Base-by-base conservation (phyloP, 2,329 filamentous ascomycete genomes). In the Cladophialophora yegresii region DNA sequence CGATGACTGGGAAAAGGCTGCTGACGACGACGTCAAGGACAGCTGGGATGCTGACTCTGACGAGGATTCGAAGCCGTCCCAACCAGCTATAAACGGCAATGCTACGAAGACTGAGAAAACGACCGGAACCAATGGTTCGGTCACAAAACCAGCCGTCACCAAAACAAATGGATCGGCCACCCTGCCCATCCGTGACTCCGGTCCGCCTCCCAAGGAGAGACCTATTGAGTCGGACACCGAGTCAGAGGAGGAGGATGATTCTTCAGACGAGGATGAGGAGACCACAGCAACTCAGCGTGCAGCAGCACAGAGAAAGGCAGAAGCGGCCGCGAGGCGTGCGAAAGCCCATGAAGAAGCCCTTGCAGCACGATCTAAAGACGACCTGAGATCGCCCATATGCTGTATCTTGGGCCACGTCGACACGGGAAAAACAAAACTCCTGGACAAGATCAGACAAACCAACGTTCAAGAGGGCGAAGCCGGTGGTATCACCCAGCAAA, bases 351-450 rank as follows among this genome's bases (percentile, higher is more conserved):
- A 97, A 78, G 93, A 92, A 67, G 95, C 95, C 20, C 79, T 97
- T 75, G 93, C 92, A 51, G 93, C 93, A 55, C 87, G 92, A 67
- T 98, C 93, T 23, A 92, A 91, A 79, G 93, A 99, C 76, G 89
- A 99, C 78, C 86, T 99, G 62, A 92, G 95, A 64, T 98, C 95
- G 47, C 95, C 95, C 59, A 99, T 99, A 79, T 98, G 95, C 84
- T 98, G 93, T 89, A 99, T 99, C 85, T 87, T 99, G 69, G 95
- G 95, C 74, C 95, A 99, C 86, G 95, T 99, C 86, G 95, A 99
- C 88, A 99, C 96, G 53, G 95, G 95, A 77, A 99, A 99, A 83
- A 99, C 95, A n/a, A 99, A 98, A 82, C 83, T 99, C 68, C 85
- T 99, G 64, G 95, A 99, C 83, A 99, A 99, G 83, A 91, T 99